Evolutionary conservation across 805 yeast species (phyloP).

Genomic region (Torulaspora quercuum): DNA sequence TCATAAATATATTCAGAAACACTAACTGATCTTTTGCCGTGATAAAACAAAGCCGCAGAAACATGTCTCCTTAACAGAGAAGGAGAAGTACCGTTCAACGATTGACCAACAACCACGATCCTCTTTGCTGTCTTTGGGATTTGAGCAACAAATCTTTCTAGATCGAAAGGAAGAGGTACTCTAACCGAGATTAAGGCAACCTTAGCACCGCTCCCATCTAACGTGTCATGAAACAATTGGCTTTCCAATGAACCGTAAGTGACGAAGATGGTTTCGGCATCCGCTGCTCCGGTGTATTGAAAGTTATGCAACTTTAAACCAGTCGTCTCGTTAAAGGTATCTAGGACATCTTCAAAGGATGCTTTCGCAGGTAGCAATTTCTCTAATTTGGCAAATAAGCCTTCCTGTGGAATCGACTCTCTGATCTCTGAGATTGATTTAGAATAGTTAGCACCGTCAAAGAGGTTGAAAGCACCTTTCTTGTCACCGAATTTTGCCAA

Average conservation of each 20-base stretch:
- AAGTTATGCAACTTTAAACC: constrained; percentile 30
- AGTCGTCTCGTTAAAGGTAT: constrained; percentile 29
- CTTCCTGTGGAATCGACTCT: constrained; percentile 16
- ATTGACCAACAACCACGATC: constrained; percentile 67
- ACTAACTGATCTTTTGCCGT: constrained; percentile 34
- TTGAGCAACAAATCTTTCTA: constrained; percentile 51
- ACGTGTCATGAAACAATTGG: constrained; percentile 47
- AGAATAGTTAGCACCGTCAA: constrained; percentile 64
- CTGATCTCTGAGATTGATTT: constrained; percentile 23
- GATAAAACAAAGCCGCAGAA: constrained; percentile 62
- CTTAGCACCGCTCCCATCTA: constrained; percentile 38
- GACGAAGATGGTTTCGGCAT: constrained; percentile 74
- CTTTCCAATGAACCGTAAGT: constrained; percentile 73
- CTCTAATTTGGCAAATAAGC: constrained; percentile 14
- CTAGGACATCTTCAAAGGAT: constrained; percentile 28
- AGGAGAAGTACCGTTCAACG: constrained; percentile 35
- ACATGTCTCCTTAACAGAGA: constrained; percentile 65
- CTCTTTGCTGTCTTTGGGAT: constrained; percentile 58
- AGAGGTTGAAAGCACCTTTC: constrained; percentile 61
- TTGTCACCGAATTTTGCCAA: constrained; percentile 45
- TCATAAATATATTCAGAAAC: constrained; percentile 54
- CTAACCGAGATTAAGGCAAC: constrained; percentile 69
- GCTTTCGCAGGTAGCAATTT: constrained; percentile 16
- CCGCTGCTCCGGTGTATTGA: constrained; percentile 58
- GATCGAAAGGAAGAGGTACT: constrained; percentile 77